Evolutionary conservation across 1,139 yeast genomes (phyloP).

Genomic region (Lodderomyces theae): DNA sequence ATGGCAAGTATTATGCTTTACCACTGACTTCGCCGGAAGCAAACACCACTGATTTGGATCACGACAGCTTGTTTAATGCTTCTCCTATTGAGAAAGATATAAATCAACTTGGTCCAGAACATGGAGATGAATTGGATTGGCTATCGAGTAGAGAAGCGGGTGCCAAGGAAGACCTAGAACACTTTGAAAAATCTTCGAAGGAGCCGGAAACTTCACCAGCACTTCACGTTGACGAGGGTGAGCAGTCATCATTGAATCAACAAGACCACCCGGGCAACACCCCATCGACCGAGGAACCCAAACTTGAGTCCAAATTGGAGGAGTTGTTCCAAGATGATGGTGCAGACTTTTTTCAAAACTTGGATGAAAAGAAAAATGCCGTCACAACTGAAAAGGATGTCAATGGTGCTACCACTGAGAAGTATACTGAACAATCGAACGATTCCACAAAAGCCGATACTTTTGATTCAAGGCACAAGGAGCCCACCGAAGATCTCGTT

Average conservation of each 20-base stretch:
- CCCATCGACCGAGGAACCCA: not conserved
- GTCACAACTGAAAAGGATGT: not conserved
- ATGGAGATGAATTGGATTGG: not conserved
- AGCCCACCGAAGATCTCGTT: not conserved
- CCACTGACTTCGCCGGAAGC: not conserved
- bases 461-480: not conserved
- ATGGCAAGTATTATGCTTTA: not conserved
- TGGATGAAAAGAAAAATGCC: not conserved
- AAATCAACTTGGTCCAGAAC: not conserved
- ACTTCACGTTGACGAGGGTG: not conserved
- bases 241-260: too few species aligned
- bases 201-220: not conserved
- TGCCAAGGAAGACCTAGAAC: not conserved
- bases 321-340: constrained; percentile 9
- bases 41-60: not conserved
- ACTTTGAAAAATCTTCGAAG: not conserved
- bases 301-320: constrained; percentile 2
- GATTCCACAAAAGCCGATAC: not conserved
- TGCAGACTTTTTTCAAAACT: constrained; percentile 4
- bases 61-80: constrained; percentile 8
- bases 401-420: not conserved
- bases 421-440: not conserved
- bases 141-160: constrained; percentile 1
- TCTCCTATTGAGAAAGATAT: not conserved
- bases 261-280: too few species aligned